Evolutionary conservation across 768 basidiomycete genomes (phyloP), one percentile per base, ranked within the genome.

Genomic region (Boletellus ananiceps): DNA sequence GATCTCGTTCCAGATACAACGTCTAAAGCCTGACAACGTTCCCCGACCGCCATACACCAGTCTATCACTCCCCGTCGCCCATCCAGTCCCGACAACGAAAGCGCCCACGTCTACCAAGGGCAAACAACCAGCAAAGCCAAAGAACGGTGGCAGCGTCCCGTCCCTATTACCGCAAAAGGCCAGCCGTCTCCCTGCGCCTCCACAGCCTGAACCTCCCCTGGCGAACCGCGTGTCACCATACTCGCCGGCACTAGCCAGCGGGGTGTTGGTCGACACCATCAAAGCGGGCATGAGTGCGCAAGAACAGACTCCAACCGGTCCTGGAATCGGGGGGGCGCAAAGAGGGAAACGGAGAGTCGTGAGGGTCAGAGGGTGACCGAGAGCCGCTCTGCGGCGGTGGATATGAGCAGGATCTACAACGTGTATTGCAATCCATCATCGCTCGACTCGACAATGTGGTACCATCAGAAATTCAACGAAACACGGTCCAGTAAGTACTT

Each of bases 311-410:
- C 67, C 73, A 13, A 52, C 56, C 5, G 59, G 67, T 11, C 66
- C 75, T 44, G 58, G 63, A 43, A 42, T 55, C 4, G 56, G 63
- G 2, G 61, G 61, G 4, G 57, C 66, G 54, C 76, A 81, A 63
- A 89, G 89, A 63, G 87, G 87, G 31, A 90, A 90, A 65, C 72
- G 86, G 69, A 90, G 87, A 64, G 85, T 91, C 7, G 78, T 91
- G 15, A 73, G 88, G 55, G 85, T 91, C 12, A 76, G 85, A 54
- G 82, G 79, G 40, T 84, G 55, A 57, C 33, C 13, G 29, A 15
- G 33, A 21, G 12, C 19, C 23, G 32, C 40, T 34, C 2, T 34
- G 42, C 39, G 32, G 44, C 52, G 38, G 47, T 52, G 39, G 35
- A 40, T 43, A 34, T 55, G 33, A 38, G 49, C 50, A 54, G 58